These are phyloP conservation scores for Pezicula radicicola DNA, from an alignment of 2,329 filamentous ascomycete species.

Conservation along the genomic window DNA sequence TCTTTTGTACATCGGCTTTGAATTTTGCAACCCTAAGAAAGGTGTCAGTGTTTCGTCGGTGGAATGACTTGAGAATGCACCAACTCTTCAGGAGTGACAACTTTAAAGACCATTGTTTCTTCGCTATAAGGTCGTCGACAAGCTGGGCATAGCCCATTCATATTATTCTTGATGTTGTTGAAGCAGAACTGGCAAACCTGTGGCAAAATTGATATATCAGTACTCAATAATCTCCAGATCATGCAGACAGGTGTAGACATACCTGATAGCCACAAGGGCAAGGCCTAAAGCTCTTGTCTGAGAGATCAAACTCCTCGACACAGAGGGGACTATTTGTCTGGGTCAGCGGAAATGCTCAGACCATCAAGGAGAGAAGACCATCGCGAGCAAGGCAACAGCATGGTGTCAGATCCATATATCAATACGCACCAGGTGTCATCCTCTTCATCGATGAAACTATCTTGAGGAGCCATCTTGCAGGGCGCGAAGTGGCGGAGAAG, in stretches of 20 bases:
- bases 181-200: conserved; percentile 99
- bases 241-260: conserved; percentile 26
- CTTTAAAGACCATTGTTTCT: conserved; percentile 94
- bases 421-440: conserved; percentile 62
- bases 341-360: not conserved
- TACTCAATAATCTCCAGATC: not conserved
- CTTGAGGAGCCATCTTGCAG: conserved; percentile 59
- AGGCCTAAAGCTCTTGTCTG: conserved; percentile 93
- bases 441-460: conserved; percentile 69
- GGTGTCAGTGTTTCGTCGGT: no score
- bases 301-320: conserved; percentile 98
- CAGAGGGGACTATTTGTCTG: conserved; percentile 75
- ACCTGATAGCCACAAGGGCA: conserved; percentile 99
- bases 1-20: conserved; percentile 77
- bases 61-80: conserved; percentile 30
- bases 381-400: no score
- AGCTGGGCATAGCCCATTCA: conserved; percentile 96
- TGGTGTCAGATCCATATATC: no score
- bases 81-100: conserved; percentile 92
- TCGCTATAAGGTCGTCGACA: conserved; percentile 95
- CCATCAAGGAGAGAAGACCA: no score
- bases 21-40: conserved; percentile 65
- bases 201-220: conserved; percentile 6
- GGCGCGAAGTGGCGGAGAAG: not conserved
- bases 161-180: conserved; percentile 98